Conservation (phyloP, 352 stramenopile genomes). For the Globisporangium echinulatum region DNA sequence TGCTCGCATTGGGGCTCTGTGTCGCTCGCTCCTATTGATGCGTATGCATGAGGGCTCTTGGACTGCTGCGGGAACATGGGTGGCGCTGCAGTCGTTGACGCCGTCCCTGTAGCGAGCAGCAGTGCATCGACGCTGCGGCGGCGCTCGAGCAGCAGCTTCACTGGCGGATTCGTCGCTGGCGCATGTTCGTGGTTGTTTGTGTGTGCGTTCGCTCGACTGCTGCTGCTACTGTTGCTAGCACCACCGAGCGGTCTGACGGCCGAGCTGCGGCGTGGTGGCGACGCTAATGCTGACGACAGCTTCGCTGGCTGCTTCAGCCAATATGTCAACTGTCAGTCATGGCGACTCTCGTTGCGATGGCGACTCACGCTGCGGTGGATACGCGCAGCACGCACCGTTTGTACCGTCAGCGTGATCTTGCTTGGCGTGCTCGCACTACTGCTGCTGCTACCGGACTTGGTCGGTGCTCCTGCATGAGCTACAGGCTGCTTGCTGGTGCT, state of each 20-base stretch:
- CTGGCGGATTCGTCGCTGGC: slow-evolving; percentile 43
- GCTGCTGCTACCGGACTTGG: not conserved
- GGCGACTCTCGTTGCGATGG: not conserved
- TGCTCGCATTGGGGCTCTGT: too few species aligned
- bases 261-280: not conserved
- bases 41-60: too few species aligned
- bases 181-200: slow-evolving; percentile 6
- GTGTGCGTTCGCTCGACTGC: not conserved
- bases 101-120: not conserved
- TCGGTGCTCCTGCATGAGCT: not conserved
- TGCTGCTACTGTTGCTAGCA: not conserved
- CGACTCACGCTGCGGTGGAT: not conserved
- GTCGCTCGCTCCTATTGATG: too few species aligned
- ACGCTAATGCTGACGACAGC: not conserved
- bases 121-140: slow-evolving; percentile 22
- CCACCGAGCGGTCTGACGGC: not conserved
- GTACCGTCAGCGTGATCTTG: slow-evolving; percentile 12
- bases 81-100: not conserved
- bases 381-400: slow-evolving; percentile 12
- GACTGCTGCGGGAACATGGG: too few species aligned
- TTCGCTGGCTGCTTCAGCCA: slow-evolving; percentile 1
- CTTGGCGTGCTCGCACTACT: not conserved
- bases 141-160: slow-evolving; percentile 57
- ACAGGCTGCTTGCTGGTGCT: not conserved
- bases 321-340: not conserved